phyloP scores from a whole-genome alignment of 2,329 filamentous ascomycete species.

The Penicillium verrucosum region DNA sequence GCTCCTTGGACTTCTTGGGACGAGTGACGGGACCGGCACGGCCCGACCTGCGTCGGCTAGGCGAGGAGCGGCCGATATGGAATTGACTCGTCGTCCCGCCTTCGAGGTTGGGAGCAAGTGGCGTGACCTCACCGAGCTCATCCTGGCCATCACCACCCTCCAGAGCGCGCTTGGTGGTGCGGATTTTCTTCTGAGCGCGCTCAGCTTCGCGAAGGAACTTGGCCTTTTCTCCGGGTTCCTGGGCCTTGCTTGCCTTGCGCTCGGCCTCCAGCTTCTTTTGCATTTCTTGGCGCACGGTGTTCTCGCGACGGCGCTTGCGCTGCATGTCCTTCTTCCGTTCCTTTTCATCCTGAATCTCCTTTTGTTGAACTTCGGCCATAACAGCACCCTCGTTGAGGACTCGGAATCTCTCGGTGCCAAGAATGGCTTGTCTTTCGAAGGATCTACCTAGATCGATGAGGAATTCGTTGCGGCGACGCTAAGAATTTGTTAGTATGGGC shows the following conservation, averaged over 20 bases:
- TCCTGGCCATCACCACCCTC: conserved; percentile 74
- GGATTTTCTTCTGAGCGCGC: conserved; percentile 86
- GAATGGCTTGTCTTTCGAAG: conserved; percentile 65
- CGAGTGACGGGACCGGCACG: conserved; percentile 53
- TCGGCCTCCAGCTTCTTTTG: conserved; percentile 80
- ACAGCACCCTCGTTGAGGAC: conserved; percentile 75
- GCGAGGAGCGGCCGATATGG: conserved; percentile 59
- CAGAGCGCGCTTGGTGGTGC: conserved; percentile 81
- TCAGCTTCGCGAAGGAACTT: conserved; percentile 82
- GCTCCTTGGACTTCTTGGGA: conserved; percentile 81
- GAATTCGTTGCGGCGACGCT: conserved; percentile 60
- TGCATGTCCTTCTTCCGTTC: conserved; percentile 99
- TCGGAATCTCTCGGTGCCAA: conserved; percentile 73
- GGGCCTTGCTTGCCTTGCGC: conserved; percentile 70
- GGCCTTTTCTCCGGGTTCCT: conserved; percentile 77
- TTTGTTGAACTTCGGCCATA: conserved; percentile 79
- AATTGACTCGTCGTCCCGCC: conserved; percentile 85
- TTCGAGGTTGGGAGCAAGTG: conserved; percentile 75
- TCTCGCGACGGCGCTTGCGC: conserved; percentile 89
- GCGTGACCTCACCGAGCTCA: conserved; percentile 68
- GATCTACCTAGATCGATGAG: conserved; percentile 56
- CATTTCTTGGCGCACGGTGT: conserved; percentile 83
- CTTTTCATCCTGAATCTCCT: conserved; percentile 90
- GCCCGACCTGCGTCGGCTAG: conserved; percentile 54
- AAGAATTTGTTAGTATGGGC: conserved; percentile 20